A percentile compares a stretch with the other conserved stretches of the same genome.
These are phyloP conservation scores for Geotrichum cucujoidarum DNA, from an alignment of 1,139 yeast species.

Conservation along the genomic window DNA sequence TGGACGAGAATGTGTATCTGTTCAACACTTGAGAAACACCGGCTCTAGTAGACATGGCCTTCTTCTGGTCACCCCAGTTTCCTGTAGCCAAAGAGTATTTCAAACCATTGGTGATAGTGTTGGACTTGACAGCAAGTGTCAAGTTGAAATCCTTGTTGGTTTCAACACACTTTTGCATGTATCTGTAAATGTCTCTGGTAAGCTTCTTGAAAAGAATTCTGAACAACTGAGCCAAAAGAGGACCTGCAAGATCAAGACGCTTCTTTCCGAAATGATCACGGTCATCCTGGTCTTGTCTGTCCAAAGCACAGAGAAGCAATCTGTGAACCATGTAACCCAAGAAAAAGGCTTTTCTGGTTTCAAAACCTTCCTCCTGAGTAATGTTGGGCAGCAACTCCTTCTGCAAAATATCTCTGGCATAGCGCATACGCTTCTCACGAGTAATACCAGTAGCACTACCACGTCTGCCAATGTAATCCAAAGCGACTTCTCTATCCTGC, in stretches of 20 bases:
- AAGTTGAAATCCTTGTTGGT: constrained; percentile 94
- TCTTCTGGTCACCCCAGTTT: constrained; percentile 99
- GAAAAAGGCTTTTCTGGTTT: constrained; percentile 93
- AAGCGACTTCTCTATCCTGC: constrained; percentile 96
- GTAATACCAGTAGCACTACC: constrained; percentile 90
- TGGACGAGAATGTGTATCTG: constrained; percentile 95
- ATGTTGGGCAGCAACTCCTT: constrained; percentile 95
- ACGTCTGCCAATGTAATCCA: constrained; percentile 97
- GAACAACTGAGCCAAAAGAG: constrained; percentile 89
- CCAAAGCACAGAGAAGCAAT: constrained; percentile 88
- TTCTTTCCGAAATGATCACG: constrained; percentile 99
- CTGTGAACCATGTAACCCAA: constrained; percentile 97
- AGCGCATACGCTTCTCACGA: constrained; percentile 96
- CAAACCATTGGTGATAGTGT: constrained; percentile 94
- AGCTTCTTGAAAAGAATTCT: constrained; percentile 89
- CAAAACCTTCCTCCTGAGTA: constrained; percentile 95
- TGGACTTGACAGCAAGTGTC: constrained; percentile 94
- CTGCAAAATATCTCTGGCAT: constrained; percentile 92
- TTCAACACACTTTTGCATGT: constrained; percentile 98
- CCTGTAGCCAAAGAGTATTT: constrained; percentile 98
- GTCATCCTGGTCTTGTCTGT: constrained; percentile 96
- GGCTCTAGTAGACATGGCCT: constrained; percentile 97
- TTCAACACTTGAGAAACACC: constrained; percentile 99
- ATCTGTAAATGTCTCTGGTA: constrained; percentile 90
- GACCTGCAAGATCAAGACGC: constrained; percentile 97